Evolutionary conservation across 208 protist genomes (phyloP).

Genomic region (Novymonas esmeraldas): DNA sequence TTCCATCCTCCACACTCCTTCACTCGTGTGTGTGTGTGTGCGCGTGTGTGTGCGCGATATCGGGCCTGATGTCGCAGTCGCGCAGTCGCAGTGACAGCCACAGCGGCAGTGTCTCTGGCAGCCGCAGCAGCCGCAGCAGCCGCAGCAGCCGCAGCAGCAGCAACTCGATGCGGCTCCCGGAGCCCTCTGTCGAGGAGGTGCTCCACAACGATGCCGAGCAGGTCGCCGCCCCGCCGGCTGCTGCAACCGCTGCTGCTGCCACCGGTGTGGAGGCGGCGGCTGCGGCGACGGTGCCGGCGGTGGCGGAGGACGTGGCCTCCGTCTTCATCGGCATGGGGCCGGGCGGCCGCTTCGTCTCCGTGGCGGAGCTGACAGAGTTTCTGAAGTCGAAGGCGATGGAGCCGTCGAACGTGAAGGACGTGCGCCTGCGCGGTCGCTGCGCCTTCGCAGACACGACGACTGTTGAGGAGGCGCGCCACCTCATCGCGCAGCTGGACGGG

Average conservation of each 20-base stretch:
- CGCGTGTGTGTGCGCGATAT: neutral
- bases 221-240: neutral
- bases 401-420: conserved; percentile 26
- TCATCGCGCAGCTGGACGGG: conserved; percentile 55
- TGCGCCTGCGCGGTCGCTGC: conserved; percentile 72
- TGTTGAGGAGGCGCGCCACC: conserved; percentile 42
- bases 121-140: conserved; percentile 22
- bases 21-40: neutral
- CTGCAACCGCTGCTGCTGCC: neutral
- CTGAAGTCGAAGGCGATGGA: conserved; percentile 34
- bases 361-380: conserved; percentile 25
- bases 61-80: conserved; percentile 24
- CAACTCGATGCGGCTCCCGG: conserved; percentile 37
- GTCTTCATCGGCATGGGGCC: conserved; percentile 77
- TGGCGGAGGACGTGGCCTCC: conserved; percentile 31
- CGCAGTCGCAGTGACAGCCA: conserved; percentile 27
- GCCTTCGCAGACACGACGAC: conserved; percentile 71
- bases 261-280: neutral
- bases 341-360: conserved; percentile 32
- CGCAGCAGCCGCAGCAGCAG: conserved; percentile 38
- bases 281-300: neutral
- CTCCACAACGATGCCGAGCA: neutral
- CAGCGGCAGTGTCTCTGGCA: conserved; percentile 10
- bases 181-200: neutral
- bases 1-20: conserved; percentile 1